Evolutionary conservation across 164 flowering plant species (phyloP).

Genomic region (Stephania yunnanensis): DNA sequence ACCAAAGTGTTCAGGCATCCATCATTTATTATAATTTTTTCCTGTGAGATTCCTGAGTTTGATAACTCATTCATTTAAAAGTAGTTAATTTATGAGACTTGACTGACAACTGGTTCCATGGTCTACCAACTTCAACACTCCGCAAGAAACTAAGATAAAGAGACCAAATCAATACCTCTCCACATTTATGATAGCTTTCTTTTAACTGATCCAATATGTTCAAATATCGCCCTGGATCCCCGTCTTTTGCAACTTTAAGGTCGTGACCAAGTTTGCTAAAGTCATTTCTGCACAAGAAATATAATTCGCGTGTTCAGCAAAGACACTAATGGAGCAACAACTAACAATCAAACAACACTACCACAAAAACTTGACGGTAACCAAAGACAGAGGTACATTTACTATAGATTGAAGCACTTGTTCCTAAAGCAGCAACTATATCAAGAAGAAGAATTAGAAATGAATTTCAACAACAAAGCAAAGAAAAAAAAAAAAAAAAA

Average conservation of each 20-base stretch:
- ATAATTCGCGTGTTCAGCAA: constrained; percentile 1
- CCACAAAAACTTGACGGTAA: background rate
- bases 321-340: background rate
- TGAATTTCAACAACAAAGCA: background rate
- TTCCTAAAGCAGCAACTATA: background rate
- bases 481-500: background rate
- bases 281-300: constrained; percentile 39
- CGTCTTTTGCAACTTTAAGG: constrained; percentile 58
- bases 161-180: constrained; percentile 36
- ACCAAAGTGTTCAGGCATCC: too few species aligned
- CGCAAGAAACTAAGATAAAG: too few species aligned
- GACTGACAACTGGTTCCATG: background rate
- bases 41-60: background rate
- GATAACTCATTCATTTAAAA: too few species aligned
- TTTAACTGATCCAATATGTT: constrained; percentile 46
- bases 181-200: constrained; percentile 62
- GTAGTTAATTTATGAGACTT: background rate
- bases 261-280: constrained; percentile 59
- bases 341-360: background rate
- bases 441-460: background rate
- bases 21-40: background rate
- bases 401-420: background rate
- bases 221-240: constrained; percentile 52
- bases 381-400: too few species aligned
- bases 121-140: background rate